Evolutionary conservation across 495 filamentous ascomycete genomes (phyloP).

Genomic region (Neurospora sp.): DNA sequence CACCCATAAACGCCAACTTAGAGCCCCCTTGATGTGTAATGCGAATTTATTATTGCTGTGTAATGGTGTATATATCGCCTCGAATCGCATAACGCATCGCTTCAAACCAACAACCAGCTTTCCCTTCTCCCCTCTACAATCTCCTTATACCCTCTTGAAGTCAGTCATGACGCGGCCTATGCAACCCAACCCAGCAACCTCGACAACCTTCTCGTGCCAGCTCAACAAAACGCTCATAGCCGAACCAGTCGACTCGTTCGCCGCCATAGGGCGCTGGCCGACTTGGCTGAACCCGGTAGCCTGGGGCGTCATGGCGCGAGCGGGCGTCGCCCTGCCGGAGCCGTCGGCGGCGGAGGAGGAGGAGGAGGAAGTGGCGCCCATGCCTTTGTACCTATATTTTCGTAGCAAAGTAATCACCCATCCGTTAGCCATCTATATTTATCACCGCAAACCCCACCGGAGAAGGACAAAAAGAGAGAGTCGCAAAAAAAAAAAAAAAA

Average conservation of each 20-base stretch:
- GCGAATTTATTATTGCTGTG: background rate
- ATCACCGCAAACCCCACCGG: background rate
- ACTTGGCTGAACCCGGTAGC: conserved; percentile 78
- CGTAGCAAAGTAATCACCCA: background rate
- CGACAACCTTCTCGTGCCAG: conserved; percentile 94
- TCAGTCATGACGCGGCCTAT: conserved; percentile 90
- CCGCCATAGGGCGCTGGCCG: conserved; percentile 49
- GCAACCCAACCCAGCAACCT: conserved; percentile 75
- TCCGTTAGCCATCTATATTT: conserved; percentile 1
- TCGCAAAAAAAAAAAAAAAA: conserved; percentile 5
- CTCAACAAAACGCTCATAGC: conserved; percentile 89
- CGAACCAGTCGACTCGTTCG: conserved; percentile 67
- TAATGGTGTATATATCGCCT: background rate
- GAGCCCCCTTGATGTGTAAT: background rate
- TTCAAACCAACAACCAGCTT: background rate
- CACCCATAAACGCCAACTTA: background rate
- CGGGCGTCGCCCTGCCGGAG: conserved; percentile 24
- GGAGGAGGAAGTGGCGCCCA: conserved; percentile 41
- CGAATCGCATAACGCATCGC: background rate
- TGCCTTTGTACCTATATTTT: conserved; percentile 65
- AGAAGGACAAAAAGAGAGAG: background rate
- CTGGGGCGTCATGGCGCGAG: conserved; percentile 56
- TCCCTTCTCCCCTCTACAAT: background rate
- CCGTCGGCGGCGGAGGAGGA: conserved; percentile 11
- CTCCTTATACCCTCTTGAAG: conserved; percentile 66